Evolutionary conservation across 495 filamentous ascomycete species (phyloP).

Genomic region (Penicillium atrosanguineum): DNA sequence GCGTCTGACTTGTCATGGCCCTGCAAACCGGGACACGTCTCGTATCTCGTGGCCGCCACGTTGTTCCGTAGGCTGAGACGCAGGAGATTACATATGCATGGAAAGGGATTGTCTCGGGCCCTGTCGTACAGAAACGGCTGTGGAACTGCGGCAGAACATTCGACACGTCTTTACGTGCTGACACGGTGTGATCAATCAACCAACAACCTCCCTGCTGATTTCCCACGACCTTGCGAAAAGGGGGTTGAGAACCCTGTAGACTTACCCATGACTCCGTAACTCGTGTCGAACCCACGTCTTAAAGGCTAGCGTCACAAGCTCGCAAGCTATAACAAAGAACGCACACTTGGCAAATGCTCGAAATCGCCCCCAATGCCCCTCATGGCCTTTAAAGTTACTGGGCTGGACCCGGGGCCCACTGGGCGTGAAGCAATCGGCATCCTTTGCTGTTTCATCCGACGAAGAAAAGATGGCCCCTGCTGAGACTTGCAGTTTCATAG

Average conservation of each 20-base stretch:
- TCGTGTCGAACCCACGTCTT: not conserved
- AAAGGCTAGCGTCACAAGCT: too few species aligned
- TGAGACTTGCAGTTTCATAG: constrained; percentile 12
- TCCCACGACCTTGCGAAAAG: not conserved
- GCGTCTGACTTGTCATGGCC: constrained; percentile 16
- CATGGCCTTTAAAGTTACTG: constrained; percentile 6
- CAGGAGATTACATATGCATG: not conserved
- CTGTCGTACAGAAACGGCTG: constrained; percentile 12
- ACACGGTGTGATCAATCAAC: not conserved
- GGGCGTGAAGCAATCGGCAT: constrained; percentile 3
- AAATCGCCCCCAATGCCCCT: too few species aligned
- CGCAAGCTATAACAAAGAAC: not conserved
- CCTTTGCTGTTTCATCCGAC: constrained; percentile 17
- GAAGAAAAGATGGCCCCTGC: constrained; percentile 16
- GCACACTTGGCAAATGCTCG: constrained; percentile 1
- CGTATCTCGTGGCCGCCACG: constrained; percentile 45
- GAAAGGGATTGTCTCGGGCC: not conserved
- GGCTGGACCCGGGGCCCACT: constrained; percentile 3
- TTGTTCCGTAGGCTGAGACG: constrained; percentile 20
- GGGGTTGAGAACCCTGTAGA: too few species aligned
- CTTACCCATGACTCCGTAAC: not conserved
- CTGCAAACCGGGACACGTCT: constrained; percentile 6
- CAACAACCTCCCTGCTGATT: not conserved
- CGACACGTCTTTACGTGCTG: not conserved
- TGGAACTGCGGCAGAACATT: constrained; percentile 25